Base-by-base conservation (phyloP, 345 rosid genomes). In the Eucalyptus shirleyi region DNA sequence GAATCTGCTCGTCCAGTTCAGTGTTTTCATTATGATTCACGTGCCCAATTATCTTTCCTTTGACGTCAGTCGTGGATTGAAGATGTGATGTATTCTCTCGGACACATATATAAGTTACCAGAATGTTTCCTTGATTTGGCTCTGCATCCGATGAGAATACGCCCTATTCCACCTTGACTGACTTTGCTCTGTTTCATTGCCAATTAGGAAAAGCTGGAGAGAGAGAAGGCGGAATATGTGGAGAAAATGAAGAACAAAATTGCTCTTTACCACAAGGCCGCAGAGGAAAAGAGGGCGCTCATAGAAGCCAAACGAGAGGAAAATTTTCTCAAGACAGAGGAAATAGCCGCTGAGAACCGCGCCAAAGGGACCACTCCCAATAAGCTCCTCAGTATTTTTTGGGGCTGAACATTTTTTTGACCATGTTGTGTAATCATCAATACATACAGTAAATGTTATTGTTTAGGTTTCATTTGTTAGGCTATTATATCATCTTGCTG, bases 191-290 rank as follows among this genome's bases (percentile, higher is more conserved):
- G 37, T 69, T 34, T 19, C 7, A 87, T 87, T n/a, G 77, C 19
- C 45, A 90, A 87, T 90, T 91, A 97, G 99, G 99, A 98, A 91
- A 87, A 94, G 17, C 50, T 98, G 90, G 96, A 94, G 92, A 97
- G 96, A 95, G 91, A 96, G 93, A 97, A 94, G 92, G 99, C 99
- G 3, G 95, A 91, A 51, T 94, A 93, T 28, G 93, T 89, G 53
- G 99, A 98, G 95, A 93, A 95, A 89, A 96, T 97, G 97, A 97
- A 96, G 88, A 98, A 98, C 94, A 95, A 95, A 90, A 89, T 94
- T 42, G 99, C 98, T 23, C 56, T 91, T 56, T 93, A 96, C 85
- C 99, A 97, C 93, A 98, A 94, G 91, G 93, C 67, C 90, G 99
- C 99, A 12, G 99, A 98, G 91, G 99, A 98, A 72, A 95, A 95